These are phyloP conservation scores for Rhodosporidiobolus odoratus DNA, from an alignment of 768 basidiomycete genomes.

Conservation along the genomic window DNA sequence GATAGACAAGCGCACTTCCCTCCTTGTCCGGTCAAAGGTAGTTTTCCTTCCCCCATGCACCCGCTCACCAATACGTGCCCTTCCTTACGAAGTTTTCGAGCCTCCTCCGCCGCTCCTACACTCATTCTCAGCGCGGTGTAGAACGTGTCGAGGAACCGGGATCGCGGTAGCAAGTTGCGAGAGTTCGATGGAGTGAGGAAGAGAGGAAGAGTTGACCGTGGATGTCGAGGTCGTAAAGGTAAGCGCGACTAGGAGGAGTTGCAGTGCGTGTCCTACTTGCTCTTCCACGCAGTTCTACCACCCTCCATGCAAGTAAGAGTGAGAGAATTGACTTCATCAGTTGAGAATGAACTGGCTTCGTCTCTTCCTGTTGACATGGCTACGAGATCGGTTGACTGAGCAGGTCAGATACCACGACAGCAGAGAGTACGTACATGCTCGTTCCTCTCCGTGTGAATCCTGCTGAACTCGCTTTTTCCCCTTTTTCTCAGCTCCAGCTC, in stretches of 20 bases:
- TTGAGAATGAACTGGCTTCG: too few relatives aligned
- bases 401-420: too few relatives aligned
- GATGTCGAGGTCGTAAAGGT: constrained; percentile 38
- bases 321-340: too few relatives aligned
- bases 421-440: too few relatives aligned
- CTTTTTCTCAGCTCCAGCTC: too few relatives aligned
- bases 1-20: constrained; percentile 35
- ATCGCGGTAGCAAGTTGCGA: constrained; percentile 35
- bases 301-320: too few relatives aligned
- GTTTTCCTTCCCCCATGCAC: constrained; percentile 32
- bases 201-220: constrained; percentile 39
- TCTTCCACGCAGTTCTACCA: too few relatives aligned
- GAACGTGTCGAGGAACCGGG: constrained; percentile 37
- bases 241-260: constrained; percentile 46
- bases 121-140: constrained; percentile 17
- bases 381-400: too few relatives aligned
- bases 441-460: too few relatives aligned
- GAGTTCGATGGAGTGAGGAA: constrained; percentile 20
- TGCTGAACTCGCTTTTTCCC: too few relatives aligned
- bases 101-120: constrained; percentile 4
- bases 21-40: constrained; percentile 20
- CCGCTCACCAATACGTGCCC: constrained; percentile 35
- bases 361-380: too few relatives aligned
- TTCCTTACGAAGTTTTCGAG: neutral
- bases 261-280: too few relatives aligned